A percentile compares a stretch with the other conserved stretches of the same genome.
These are phyloP conservation scores for Wickerhamomyces mucosus DNA, from an alignment of 805 yeast species.

Conservation along the genomic window DNA sequence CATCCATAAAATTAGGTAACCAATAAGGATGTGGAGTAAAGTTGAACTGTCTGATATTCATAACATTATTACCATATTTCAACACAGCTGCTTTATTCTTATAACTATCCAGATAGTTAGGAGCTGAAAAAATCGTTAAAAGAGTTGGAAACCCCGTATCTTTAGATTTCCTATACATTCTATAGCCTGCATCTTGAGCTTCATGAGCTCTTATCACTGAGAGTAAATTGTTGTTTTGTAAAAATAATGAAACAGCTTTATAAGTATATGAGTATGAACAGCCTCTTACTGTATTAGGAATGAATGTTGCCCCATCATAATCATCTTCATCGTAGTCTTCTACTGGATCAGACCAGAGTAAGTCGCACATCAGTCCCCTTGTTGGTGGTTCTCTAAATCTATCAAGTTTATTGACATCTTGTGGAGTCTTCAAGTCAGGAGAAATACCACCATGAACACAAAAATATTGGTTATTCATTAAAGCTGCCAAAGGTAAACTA, in stretches of 20 bases:
- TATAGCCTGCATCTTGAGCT: conserved; percentile 95
- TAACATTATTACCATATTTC: conserved; percentile 82
- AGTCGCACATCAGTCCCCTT: conserved; percentile 86
- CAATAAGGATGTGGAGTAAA: conserved; percentile 92
- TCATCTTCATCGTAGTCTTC: conserved; percentile 75
- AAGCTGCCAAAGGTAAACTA: conserved; percentile 83
- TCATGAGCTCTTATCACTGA: conserved; percentile 94
- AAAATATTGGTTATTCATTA: conserved; percentile 88
- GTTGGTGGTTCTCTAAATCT: conserved; percentile 92
- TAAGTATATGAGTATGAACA: conserved; percentile 89
- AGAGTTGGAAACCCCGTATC: conserved; percentile 84
- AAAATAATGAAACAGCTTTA: conserved; percentile 62
- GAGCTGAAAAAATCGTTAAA: conserved; percentile 89
- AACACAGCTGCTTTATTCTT: conserved; percentile 93
- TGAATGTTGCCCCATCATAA: conserved; percentile 33
- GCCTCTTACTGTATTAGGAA: conserved; percentile 72
- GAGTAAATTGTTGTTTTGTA: conserved; percentile 67
- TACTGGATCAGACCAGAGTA: conserved; percentile 95
- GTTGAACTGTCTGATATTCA: conserved; percentile 94
- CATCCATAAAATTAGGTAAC: conserved; percentile 96
- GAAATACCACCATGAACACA: conserved; percentile 97
- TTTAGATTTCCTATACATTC: conserved; percentile 83
- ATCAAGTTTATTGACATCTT: conserved; percentile 60
- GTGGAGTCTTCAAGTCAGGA: conserved; percentile 65
- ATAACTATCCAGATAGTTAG: conserved; percentile 86